Evolutionary conservation across 495 filamentous ascomycete genomes (phyloP).

Genomic region (Darksidea phi): DNA sequence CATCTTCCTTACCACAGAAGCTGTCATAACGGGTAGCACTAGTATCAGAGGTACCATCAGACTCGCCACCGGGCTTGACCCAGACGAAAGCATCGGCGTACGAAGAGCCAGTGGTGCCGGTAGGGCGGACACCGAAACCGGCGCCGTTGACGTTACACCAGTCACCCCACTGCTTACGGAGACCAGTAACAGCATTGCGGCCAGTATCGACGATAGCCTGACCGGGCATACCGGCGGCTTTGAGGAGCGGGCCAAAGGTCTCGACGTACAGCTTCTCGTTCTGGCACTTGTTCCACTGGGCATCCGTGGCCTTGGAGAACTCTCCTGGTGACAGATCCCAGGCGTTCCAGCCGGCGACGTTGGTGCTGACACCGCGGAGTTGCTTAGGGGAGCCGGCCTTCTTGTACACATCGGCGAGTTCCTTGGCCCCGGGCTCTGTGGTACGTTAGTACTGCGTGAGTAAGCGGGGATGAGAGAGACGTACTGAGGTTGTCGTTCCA

Average conservation of each 20-base stretch:
- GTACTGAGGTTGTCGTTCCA: constrained; percentile 70
- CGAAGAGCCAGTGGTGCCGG: constrained; percentile 58
- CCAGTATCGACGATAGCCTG: constrained; percentile 71
- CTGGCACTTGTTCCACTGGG: constrained; percentile 37
- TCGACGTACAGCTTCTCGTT: constrained; percentile 75
- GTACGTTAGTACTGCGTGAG: not conserved
- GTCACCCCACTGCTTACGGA: constrained; percentile 66
- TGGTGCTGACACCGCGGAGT: constrained; percentile 72
- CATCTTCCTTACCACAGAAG: constrained; percentile 64
- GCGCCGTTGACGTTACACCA: constrained; percentile 81
- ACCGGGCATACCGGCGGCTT: constrained; percentile 61
- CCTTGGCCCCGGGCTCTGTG: constrained; percentile 60
- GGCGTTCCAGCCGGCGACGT: constrained; percentile 76
- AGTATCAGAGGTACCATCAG: constrained; percentile 69
- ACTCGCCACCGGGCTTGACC: constrained; percentile 82
- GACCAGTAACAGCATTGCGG: constrained; percentile 66
- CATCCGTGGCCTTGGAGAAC: constrained; percentile 35
- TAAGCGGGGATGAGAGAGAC: not conserved
- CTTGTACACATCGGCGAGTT: constrained; percentile 67
- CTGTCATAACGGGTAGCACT: constrained; percentile 65
- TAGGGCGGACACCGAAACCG: constrained; percentile 71
- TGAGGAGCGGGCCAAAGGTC: constrained; percentile 62
- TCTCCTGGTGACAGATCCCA: constrained; percentile 47
- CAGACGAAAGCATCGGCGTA: constrained; percentile 77
- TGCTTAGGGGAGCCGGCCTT: constrained; percentile 61